phyloP scores from a whole-genome alignment of 108 stramenopile species.

The Pseudonitzschia pungens region DNA sequence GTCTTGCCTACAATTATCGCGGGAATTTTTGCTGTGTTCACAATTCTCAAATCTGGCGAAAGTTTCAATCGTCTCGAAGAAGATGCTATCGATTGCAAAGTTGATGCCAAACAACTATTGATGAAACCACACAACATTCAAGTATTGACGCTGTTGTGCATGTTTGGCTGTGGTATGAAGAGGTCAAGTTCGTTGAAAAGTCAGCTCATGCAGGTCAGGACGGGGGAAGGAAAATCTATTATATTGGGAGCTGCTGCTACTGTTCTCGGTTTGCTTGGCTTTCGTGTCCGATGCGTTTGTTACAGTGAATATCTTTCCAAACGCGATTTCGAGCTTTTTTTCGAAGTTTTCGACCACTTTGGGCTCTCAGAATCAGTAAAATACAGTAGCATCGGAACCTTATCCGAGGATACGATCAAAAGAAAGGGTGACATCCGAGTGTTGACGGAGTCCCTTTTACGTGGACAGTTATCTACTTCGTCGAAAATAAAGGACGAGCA shows the following conservation, averaged over 20 bases:
- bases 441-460: conserved; percentile 32
- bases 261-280: conserved; percentile 51
- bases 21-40: conserved; percentile 60
- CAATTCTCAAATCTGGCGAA: conserved; percentile 59
- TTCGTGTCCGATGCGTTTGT: conserved; percentile 56
- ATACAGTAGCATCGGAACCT: conserved; percentile 58
- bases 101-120: conserved; percentile 39
- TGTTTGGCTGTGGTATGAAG: conserved; percentile 50
- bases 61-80: conserved; percentile 57
- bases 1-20: conserved; percentile 47
- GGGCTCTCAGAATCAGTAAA: conserved; percentile 32
- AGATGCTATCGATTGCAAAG: conserved; percentile 27
- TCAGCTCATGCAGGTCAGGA: conserved; percentile 61
- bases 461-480: neutral
- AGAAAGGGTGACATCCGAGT: conserved; percentile 53
- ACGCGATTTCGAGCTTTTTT: conserved; percentile 51
- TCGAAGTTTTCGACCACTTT: conserved; percentile 52
- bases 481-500: neutral
- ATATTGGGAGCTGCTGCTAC: conserved; percentile 56
- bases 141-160: conserved; percentile 45
- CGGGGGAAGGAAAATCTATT: conserved; percentile 67
- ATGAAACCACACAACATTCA: conserved; percentile 69
- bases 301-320: conserved; percentile 63
- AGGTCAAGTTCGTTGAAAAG: conserved; percentile 32
- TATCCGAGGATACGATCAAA: conserved; percentile 57